Evolutionary conservation across 2,329 filamentous ascomycete genomes (phyloP).

Genomic region (Chrysoporthe austroafricana): DNA sequence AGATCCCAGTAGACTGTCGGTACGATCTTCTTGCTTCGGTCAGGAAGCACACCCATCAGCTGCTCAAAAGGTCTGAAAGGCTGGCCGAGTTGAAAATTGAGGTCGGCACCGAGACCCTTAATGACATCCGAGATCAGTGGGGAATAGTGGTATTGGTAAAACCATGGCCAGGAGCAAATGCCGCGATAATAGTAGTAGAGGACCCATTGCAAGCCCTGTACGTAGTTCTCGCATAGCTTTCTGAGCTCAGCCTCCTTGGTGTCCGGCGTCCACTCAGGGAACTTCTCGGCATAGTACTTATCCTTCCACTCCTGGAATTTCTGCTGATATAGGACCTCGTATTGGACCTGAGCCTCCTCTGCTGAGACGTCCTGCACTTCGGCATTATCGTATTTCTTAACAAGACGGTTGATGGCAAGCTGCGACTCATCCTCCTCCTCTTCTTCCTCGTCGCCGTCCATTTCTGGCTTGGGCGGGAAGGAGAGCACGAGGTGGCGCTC

Average conservation of each 20-base stretch:
- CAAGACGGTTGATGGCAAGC: constrained; percentile 80
- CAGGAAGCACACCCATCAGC: constrained; percentile 96
- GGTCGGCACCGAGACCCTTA: constrained; percentile 82
- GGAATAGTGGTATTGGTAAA: constrained; percentile 94
- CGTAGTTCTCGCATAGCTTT: constrained; percentile 90
- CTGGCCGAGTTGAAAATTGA: constrained; percentile 92
- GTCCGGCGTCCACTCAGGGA: constrained; percentile 80
- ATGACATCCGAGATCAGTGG: constrained; percentile 92
- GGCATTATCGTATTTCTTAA: constrained; percentile 90
- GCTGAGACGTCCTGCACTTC: constrained; percentile 78
- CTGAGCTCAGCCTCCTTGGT: constrained; percentile 76
- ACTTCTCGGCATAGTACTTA: constrained; percentile 89
- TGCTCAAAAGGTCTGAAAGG: constrained; percentile 96
- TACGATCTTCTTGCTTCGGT: constrained; percentile 96
- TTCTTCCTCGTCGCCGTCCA: constrained; percentile 64
- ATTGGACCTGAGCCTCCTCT: constrained; percentile 77
- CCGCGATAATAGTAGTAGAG: constrained; percentile 97
- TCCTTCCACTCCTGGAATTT: constrained; percentile 95
- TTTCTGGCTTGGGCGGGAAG: constrained; percentile 48
- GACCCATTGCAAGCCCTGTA: constrained; percentile 97
- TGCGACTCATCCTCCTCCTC: constrained; percentile 84
- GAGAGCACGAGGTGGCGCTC: constrained; percentile 56
- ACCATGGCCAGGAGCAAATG: constrained; percentile 98
- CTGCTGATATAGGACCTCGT: constrained; percentile 83
- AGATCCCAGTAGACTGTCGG: constrained; percentile 84